These are phyloP conservation scores for Pseudogymnoascus sp. DNA, from an alignment of 2,329 filamentous ascomycete genomes.

Conservation along the genomic window DNA sequence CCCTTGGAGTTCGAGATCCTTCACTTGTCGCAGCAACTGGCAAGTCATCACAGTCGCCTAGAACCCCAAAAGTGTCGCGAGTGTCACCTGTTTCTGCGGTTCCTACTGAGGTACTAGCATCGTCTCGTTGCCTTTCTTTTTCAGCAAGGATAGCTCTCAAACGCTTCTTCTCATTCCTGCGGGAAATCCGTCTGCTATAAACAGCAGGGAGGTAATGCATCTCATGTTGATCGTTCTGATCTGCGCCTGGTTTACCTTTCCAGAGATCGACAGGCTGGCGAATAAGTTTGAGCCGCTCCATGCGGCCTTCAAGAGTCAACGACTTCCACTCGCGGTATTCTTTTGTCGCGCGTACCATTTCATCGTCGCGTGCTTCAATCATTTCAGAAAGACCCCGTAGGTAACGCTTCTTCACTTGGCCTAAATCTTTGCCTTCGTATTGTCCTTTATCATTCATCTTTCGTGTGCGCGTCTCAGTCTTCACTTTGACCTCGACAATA, in stretches of 20 bases:
- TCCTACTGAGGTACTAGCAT: neutral
- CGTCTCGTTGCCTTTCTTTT: neutral
- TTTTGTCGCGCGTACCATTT: conserved; percentile 10
- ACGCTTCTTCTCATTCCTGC: neutral
- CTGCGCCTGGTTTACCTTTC: neutral
- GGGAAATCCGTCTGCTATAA: neutral
- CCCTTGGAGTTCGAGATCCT: neutral
- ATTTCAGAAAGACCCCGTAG: neutral
- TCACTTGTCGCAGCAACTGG: neutral
- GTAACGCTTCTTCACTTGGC: conserved; percentile 2
- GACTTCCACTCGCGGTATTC: conserved; percentile 4
- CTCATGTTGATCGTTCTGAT: neutral
- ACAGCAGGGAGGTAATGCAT: neutral
- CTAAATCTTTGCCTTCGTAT: conserved; percentile 8
- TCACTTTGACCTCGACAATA: neutral
- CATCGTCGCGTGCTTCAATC: neutral
- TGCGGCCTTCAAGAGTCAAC: conserved; percentile 8
- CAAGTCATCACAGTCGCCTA: neutral
- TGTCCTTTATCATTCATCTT: conserved; percentile 2
- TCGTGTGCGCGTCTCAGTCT: neutral
- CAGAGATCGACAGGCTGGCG: conserved; percentile 2
- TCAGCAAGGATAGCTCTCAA: neutral
- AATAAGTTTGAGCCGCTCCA: neutral
- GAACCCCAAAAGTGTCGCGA: neutral
- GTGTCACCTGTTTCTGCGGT: neutral